Percentiles rank a stretch among this genome's conserved stretches.
These are phyloP conservation scores for Colletotrichum neosansevieriae DNA, from an alignment of 2,329 filamentous ascomycete species.

Conservation along the genomic window DNA sequence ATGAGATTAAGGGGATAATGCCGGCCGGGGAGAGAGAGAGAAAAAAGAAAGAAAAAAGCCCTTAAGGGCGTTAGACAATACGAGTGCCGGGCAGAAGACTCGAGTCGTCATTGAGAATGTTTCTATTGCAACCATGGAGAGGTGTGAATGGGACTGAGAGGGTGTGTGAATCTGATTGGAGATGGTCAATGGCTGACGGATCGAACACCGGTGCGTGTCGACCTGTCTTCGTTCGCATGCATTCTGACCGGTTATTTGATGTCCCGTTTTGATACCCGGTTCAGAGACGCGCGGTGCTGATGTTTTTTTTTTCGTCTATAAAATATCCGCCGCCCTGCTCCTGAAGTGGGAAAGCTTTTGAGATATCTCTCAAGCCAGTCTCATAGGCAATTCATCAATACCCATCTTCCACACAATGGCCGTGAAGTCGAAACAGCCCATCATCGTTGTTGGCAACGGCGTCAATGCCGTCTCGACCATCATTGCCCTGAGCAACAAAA, in stretches of 20 bases:
- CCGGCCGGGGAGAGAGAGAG: not conserved
- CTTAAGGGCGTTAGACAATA: no score
- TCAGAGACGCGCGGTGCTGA: not conserved
- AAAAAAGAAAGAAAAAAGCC: no score
- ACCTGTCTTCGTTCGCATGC: not conserved
- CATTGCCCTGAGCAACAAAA: constrained; percentile 38
- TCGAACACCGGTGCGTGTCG: constrained; percentile 4
- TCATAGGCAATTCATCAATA: not conserved
- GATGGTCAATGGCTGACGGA: constrained; percentile 2
- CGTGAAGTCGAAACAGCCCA: constrained; percentile 22
- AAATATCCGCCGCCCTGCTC: not conserved
- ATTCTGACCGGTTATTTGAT: not conserved
- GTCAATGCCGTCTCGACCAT: constrained; percentile 55
- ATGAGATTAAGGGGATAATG: not conserved
- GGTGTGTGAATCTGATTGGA: not conserved
- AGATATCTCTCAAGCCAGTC: not conserved
- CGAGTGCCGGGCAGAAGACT: not conserved
- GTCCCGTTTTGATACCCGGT: not conserved
- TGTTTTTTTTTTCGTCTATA: constrained; percentile 9
- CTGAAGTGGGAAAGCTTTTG: not conserved
- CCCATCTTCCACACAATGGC: constrained; percentile 21
- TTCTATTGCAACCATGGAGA: not conserved
- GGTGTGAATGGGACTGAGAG: not conserved
- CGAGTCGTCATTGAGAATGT: not conserved
- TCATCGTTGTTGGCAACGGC: constrained; percentile 57